Conservation (phyloP, 2,329 filamentous ascomycete species). For the Cladosporium sp. region DNA sequence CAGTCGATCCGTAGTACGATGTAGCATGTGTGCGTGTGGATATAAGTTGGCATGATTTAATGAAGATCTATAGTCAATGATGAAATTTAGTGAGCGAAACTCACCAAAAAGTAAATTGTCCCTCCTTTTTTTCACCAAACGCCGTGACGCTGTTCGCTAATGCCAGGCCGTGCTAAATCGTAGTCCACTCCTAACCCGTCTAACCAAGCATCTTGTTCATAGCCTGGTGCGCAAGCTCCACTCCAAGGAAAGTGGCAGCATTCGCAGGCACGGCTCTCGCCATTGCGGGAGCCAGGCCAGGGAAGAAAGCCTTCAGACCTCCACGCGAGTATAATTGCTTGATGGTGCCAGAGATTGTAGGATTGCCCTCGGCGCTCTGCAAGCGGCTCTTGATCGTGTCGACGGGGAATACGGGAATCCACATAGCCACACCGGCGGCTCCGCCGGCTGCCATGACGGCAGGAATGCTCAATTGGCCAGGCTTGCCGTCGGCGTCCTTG, state of each 20-base stretch:
- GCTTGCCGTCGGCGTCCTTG: conserved; percentile 63
- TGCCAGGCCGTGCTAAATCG: background rate
- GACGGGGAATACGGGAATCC: conserved; percentile 96
- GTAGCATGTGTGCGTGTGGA: background rate
- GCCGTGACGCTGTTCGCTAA: background rate
- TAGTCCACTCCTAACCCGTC: background rate
- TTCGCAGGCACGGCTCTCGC: conserved; percentile 93
- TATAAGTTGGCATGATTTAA: background rate
- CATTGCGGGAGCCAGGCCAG: conserved; percentile 88
- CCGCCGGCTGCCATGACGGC: conserved; percentile 85
- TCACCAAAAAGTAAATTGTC: background rate
- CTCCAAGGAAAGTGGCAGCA: conserved; percentile 86
- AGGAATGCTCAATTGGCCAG: conserved; percentile 73
- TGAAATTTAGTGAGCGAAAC: background rate
- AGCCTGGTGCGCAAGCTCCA: conserved; percentile 76
- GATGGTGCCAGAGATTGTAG: conserved; percentile 75
- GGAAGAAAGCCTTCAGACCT: conserved; percentile 91
- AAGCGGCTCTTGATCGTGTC: conserved; percentile 94
- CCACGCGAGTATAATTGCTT: conserved; percentile 77
- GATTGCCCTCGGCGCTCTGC: conserved; percentile 83
- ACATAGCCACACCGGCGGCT: conserved; percentile 93
- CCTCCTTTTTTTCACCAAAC: background rate
- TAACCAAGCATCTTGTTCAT: conserved; percentile 69
- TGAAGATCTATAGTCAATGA: background rate
- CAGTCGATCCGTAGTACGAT: background rate